Percentiles rank a stretch among this genome's conserved stretches.
Evolutionary conservation across 306 rosid species (phyloP).

Genomic region (Cicer judaicum): DNA sequence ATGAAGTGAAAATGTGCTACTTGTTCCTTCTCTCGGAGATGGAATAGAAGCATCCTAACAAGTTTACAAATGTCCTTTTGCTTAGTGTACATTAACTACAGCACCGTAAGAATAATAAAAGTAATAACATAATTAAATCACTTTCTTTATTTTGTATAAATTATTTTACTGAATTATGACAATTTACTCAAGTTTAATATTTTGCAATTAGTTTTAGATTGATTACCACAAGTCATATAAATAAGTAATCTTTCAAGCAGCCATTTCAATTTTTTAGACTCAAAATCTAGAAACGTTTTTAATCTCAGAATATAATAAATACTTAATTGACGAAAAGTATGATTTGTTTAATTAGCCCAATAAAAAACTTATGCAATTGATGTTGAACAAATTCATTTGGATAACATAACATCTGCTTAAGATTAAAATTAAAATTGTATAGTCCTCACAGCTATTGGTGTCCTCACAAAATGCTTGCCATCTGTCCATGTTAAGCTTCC

Average conservation of each 20-base stretch:
- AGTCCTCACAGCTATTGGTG: conserved; percentile 59
- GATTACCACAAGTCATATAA: background rate
- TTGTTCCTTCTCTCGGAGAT: background rate
- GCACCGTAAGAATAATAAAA: background rate
- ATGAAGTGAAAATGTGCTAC: background rate
- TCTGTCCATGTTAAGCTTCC: conserved; percentile 78
- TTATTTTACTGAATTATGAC: background rate
- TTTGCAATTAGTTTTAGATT: background rate
- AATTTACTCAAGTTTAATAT: background rate
- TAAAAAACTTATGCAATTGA: background rate
- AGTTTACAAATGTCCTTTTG: background rate
- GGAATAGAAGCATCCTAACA: no score
- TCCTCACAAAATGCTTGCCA: conserved; percentile 67
- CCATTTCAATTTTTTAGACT: background rate
- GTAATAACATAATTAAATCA: background rate
- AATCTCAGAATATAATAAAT: background rate
- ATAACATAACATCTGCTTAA: conserved; percentile 19
- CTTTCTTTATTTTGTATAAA: background rate
- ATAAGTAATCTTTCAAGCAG: background rate
- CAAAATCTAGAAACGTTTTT: conserved; percentile 6
- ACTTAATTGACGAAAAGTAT: background rate
- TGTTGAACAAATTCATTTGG: conserved; percentile 6
- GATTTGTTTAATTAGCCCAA: background rate
- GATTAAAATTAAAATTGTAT: conserved; percentile 48
- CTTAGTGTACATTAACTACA: background rate